A percentile compares a stretch with the other conserved stretches of the same genome.
phyloP scores from a whole-genome alignment of 2,329 filamentous ascomycete genomes.

The Arthrobotrys entomopaga region DNA sequence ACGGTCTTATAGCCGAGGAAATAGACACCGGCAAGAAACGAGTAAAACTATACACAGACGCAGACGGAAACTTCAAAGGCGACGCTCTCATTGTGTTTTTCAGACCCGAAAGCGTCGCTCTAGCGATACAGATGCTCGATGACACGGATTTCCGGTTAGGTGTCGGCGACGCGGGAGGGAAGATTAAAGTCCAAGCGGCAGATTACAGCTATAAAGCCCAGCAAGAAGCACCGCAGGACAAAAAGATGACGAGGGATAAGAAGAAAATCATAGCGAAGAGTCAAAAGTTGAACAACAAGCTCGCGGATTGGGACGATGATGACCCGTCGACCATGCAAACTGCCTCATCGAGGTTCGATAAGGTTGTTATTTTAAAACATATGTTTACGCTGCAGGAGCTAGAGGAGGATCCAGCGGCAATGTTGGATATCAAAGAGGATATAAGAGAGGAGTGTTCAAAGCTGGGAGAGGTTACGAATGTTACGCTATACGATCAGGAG shows the following conservation, averaged over 20 bases:
- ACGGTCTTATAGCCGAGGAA: constrained; percentile 91
- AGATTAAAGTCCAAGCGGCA: constrained; percentile 83
- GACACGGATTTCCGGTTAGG: constrained; percentile 82
- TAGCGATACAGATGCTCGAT: constrained; percentile 82
- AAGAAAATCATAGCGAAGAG: constrained; percentile 91
- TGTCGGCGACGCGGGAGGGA: constrained; percentile 65
- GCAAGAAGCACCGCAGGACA: constrained; percentile 61
- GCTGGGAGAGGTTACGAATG: constrained; percentile 86
- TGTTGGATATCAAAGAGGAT: constrained; percentile 93
- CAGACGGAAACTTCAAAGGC: constrained; percentile 86
- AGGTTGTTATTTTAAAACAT: constrained; percentile 85
- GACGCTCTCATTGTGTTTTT: constrained; percentile 95
- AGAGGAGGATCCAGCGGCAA: constrained; percentile 81
- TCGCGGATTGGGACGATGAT: constrained; percentile 96
- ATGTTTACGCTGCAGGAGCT: constrained; percentile 92
- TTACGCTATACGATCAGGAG: constrained; percentile 89
- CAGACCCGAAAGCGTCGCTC: constrained; percentile 88
- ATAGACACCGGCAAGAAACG: constrained; percentile 87
- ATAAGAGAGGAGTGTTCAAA: constrained; percentile 89
- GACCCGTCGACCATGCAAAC: constrained; percentile 71
- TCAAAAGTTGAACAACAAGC: constrained; percentile 82
- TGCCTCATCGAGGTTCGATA: constrained; percentile 73
- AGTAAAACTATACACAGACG: constrained; percentile 91
- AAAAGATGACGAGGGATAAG: constrained; percentile 70
- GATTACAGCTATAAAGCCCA: constrained; percentile 85